Base-by-base conservation (phyloP, 495 filamentous ascomycete species). In the Daldinia grandis region DNA sequence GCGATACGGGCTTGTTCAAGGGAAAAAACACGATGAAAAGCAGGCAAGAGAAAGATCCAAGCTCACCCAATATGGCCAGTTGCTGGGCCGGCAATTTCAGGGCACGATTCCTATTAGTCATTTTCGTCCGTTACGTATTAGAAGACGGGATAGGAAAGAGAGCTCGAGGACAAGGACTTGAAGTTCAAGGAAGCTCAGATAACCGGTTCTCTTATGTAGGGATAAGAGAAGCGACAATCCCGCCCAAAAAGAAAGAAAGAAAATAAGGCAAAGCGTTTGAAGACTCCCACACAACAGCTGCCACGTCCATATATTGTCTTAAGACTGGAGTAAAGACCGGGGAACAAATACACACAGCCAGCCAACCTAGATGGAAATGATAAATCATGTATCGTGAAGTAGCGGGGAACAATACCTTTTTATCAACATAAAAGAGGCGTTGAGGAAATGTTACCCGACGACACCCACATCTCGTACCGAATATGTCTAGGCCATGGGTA, bases 31-130 rank as follows among this genome's bases (percentile, higher is more conserved):
- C 25, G 12, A 38, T 19, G 12, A 38, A 25, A 50, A 49, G 33
- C 24, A 42, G 15, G 24, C 38, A 63, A 59, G 15, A 51, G 66
- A 73, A 66, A 15, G 31, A 24, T 12, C 50, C 14, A 35, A 59
- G 80, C 87, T 83, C 82, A 92, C 89, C 87, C 44, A 92, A 82
- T 75, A 92, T 90, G 10, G 88, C 73, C 63, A 86, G 75, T 66
- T 86, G 84, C 66, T 81, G 74, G 2, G 69, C 76, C 1, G 85
- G 84, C 71, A 86, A 66, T 68, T 81, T 84, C 17, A 83, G 76
- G 37, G 59, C 76, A 69, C 78, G 61, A n/a, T 74, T 68, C 33
- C 62, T 78, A 50, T 70, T 71, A 24, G 78, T 64, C 80, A 84
- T 82, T 66, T 15, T 56, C 42, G 47, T 64, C 35, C 24, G 15